Evolutionary conservation across 2,329 filamentous ascomycete species (phyloP), one percentile per base, ranked within the genome.

Genomic region (Plectosphaerella cucumerina): DNA sequence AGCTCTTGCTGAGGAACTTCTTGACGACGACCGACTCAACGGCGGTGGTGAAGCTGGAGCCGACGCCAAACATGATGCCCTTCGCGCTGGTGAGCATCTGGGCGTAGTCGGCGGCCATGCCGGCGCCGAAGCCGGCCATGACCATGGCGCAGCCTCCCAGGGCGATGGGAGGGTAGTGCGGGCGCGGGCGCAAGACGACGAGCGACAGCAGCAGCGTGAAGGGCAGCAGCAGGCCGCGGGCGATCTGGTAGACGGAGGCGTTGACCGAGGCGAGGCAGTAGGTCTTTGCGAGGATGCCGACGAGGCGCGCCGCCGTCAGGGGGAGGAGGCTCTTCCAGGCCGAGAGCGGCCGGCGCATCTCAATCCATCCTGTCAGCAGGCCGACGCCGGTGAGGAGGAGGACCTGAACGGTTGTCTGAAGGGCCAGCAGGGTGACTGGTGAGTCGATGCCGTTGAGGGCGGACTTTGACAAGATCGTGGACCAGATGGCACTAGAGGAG

Each of bases 191-290:
- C 22, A 61, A 59, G 20, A 61, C 59, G 42, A 61, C 39, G 15
- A 61, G 55, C 44, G 59, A 61, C 22, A 61, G 52, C 48, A 61
- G 57, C 48, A 61, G 59, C 11, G 59, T 61, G 42, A 61, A 61
- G 3, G 59, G 59, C 14, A 61, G 53, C 14, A 61, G 55, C 4
- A 61, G 59, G 22, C 59, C 59, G 35, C 59, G 59, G 11, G 59
- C 59, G 51, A 61, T 61, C 45, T 61, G 59, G 53, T 61, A 61
- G 33, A 61, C 59, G 14, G 59, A 61, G n/a, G 59, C 59, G 43
- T 61, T 61, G 46, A 61, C 59, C 1, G 59, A 61, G 48, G 59
- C 59, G 50, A 61, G 59, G 47, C 59, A 61, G 58, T 61, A 61
- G 3, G 59, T 61, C 59, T 61, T 61, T 35, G 59, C 59, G 51